Base-by-base conservation (phyloP, 2,329 filamentous ascomycete species). In the Trichoderma polysporum region DNA sequence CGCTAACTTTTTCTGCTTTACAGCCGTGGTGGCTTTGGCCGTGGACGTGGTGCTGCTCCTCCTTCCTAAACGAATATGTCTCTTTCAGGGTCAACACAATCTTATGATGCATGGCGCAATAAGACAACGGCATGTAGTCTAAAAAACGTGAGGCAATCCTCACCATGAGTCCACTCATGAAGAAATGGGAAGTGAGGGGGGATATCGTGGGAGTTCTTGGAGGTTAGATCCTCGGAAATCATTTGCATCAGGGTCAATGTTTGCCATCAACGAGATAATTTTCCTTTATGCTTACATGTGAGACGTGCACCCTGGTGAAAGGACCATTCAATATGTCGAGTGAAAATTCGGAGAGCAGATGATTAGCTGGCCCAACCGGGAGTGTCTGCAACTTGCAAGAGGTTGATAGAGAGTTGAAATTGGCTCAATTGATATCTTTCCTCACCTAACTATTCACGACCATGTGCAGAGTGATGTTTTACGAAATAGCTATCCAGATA, bases 21-120 rank as follows among this genome's bases (percentile, higher is more conserved):
- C 74, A 90, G 88, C 91, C 92, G 91, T 87, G 91, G 91, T 86
- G 92, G 91, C 79, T 91, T 91, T 81, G 93, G 93, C 80, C 92
- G 93, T 89, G 93, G 92, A 82, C 91, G 92, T 86, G 90, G 90
- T 79, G 88, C 91, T 79, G 88, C 91, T 83, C 88, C 91, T 79
- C 83, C 88, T 74, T 89, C 87, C 78, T 88, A 86, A 85, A 79
- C 75, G 74, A 79, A 76, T 73, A 76, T 75, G 64, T 75, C 76
- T 76, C 76, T 77, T 78, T 71, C 71, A 76, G 75, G 77, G 76
- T 79, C 77, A 79, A 79, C 75, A 61, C 41, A 80, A 76, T 80
- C 76, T 78, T 76, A 76, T 76, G 78, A 79, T 77, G 76, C 78
- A 80, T 80, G 78, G 76, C 76, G 65, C 57, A 66, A 66, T 57